phyloP scores from a whole-genome alignment of 139 green algal genomes.

The Coccomyxa sp. region DNA sequence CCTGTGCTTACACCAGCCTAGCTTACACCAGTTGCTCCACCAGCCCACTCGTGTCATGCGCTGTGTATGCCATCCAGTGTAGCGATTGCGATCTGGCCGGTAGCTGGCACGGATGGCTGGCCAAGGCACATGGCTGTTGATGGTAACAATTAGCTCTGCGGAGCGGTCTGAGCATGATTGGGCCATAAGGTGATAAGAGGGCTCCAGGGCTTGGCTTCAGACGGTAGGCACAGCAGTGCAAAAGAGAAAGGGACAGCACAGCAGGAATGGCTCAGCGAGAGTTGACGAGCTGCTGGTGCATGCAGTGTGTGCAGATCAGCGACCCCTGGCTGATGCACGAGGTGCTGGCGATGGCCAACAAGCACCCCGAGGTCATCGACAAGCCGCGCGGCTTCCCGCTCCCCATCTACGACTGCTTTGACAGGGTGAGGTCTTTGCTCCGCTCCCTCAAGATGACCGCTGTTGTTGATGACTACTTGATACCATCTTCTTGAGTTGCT shows the following conservation, averaged over 20 bases:
- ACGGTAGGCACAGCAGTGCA: not conserved
- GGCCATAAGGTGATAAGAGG: no score
- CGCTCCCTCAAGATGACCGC: no score
- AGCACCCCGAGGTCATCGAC: not conserved
- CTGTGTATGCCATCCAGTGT: no score
- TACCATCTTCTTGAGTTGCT: no score
- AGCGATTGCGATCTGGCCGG: no score
- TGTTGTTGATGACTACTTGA: no score
- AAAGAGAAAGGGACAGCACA: not conserved
- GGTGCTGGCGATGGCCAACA: not conserved
- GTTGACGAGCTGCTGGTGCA: not conserved
- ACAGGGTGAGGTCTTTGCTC: not conserved
- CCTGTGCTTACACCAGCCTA: not conserved
- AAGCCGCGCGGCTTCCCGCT: not conserved
- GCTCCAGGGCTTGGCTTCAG: no score
- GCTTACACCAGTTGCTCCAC: not conserved
- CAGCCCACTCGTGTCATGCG: no score
- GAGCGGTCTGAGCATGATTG: no score
- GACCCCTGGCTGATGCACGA: not conserved
- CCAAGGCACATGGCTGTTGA: no score
- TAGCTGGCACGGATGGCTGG: no score
- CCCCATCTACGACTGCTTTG: not conserved
- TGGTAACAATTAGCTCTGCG: no score
- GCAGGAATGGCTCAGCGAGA: not conserved
- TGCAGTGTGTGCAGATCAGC: constrained; percentile 1